Conservation (phyloP, 2,329 filamentous ascomycete species). For the Blastomyces silverae region DNA sequence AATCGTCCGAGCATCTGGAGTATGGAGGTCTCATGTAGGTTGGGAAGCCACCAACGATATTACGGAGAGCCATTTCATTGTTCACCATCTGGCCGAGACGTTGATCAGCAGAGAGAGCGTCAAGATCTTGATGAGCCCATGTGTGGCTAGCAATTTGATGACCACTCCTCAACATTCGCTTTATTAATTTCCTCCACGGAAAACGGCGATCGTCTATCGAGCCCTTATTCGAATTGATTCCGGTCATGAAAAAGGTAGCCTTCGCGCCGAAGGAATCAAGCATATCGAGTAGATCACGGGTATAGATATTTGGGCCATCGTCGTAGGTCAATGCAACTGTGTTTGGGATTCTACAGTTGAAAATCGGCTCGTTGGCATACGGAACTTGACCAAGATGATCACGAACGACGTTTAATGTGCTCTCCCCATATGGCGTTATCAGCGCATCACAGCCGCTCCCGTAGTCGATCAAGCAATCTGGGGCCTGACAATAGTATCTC, state of each 20-base stretch:
- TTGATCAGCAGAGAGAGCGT: constrained; percentile 33
- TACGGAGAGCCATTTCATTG: constrained; percentile 44
- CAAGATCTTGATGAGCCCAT: constrained; percentile 47
- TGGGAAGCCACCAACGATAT: constrained; percentile 46
- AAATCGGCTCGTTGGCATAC: constrained; percentile 34
- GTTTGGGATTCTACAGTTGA: constrained; percentile 44
- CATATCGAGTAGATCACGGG: constrained; percentile 55
- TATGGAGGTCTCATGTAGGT: constrained; percentile 52
- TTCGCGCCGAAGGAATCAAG: constrained; percentile 54
- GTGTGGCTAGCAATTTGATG: constrained; percentile 49
- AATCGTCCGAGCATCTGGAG: constrained; percentile 34
- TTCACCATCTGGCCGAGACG: constrained; percentile 42
- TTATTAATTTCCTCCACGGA: constrained; percentile 36
- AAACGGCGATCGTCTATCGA: constrained; percentile 38
- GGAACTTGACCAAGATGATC: constrained; percentile 33
- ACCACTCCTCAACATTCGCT: constrained; percentile 40
- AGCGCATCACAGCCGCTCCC: constrained; percentile 35
- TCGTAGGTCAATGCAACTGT: constrained; percentile 62
- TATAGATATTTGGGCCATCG: constrained; percentile 59
- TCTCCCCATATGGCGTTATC: constrained; percentile 31
- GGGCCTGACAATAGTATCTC: constrained; percentile 35
- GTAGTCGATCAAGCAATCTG: constrained; percentile 38
- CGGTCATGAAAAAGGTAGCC: constrained; percentile 61
- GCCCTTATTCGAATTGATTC: constrained; percentile 44
- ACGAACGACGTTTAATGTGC: constrained; percentile 33